Evolutionary conservation across 768 basidiomycete genomes (phyloP), one percentile per base, ranked within the genome.

Genomic region (Gymnopilus dilepis): DNA sequence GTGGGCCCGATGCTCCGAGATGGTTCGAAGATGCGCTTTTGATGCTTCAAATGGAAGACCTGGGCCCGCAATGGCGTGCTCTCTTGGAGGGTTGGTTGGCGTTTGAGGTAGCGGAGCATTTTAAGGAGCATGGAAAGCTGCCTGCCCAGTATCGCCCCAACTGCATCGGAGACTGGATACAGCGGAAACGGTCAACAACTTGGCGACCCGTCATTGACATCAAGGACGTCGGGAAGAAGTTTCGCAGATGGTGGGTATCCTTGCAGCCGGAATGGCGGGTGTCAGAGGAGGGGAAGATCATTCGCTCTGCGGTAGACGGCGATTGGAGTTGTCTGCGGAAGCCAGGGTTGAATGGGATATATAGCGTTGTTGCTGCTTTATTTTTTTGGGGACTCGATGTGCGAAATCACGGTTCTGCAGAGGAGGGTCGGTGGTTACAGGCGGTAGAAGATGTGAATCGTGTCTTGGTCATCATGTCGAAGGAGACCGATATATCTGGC

Each of bases 201-300:
- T 65, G 58, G 56, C 47, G 51, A 6, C 64, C 64, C 6, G 15
- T 15, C 13, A 7, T 38, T 15, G 50, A 58, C n/a, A 11, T 48
- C 31, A n/a, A 13, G 4, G 41, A 12, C 7, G 55, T 31, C 19
- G 51, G 57, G 48, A 9, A n/a, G 12, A 33, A 61, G n/a, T 53
- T 54, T 34, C 33, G n/a, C 24, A 13, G 11, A 28, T 65, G 64
- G 64, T 65, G 64, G 64, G 26, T 52, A 0, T 34, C 42, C 11
- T 51, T 65, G 17, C 64, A 65, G 34, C 64, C 64, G 0, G 30
- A 40, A 24, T 65, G 64, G 64, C 31, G 64, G 1, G 13, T 53
- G 9, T 40, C 8, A 15, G 33, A 6, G 33, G 6, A 43, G 17
- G 53, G 60, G 13, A 26, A 34, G 1, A 55, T 45, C 6, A n/a